phyloP scores from a whole-genome alignment of 2,329 filamentous ascomycete genomes.

The Microsporum canis region DNA sequence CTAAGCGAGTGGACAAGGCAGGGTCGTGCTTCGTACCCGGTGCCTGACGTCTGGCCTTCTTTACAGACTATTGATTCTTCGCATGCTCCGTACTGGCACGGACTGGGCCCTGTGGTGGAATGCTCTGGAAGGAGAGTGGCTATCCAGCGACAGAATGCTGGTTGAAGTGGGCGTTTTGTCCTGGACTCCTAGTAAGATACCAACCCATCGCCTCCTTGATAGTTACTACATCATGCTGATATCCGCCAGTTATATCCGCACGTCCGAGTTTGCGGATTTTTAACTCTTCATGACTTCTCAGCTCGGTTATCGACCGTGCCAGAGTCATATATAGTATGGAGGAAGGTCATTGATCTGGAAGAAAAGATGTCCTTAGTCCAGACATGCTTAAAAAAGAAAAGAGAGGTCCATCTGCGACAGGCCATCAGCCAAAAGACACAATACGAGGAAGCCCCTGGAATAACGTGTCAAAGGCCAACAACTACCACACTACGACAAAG shows the following conservation, averaged over 20 bases:
- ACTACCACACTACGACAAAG: neutral
- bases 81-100: neutral
- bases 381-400: neutral
- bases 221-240: neutral
- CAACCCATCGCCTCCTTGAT: neutral
- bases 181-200: neutral
- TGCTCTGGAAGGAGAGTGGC: neutral
- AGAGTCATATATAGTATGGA: too few relatives aligned
- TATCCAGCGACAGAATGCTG: too few relatives aligned
- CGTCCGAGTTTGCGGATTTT: neutral
- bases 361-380: neutral
- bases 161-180: neutral
- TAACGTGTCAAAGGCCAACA: neutral
- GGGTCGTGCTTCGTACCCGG: neutral
- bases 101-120: neutral
- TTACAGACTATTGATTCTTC: neutral
- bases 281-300: too few relatives aligned
- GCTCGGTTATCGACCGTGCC: too few relatives aligned
- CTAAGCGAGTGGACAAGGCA: neutral
- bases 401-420: neutral
- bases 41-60: neutral
- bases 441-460: neutral
- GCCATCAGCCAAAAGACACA: neutral
- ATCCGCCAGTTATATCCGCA: neutral
- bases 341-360: neutral